Percentiles rank a stretch among this genome's conserved stretches.
phyloP scores from a whole-genome alignment of 768 basidiomycete species.

The Lactarius deliciosus region DNA sequence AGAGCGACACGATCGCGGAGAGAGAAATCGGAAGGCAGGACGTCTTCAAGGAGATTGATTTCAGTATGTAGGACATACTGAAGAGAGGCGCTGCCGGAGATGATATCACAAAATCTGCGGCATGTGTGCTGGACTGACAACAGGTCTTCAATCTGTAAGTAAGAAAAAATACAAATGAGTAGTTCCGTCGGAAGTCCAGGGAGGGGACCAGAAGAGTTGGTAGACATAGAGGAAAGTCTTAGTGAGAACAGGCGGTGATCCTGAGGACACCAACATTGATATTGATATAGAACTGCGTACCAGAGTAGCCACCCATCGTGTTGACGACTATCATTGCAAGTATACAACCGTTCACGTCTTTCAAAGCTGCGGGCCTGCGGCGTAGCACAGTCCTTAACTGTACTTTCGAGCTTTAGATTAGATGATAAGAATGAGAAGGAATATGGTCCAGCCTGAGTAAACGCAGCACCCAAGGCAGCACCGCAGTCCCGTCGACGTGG shows the following conservation, averaged over 20 bases:
- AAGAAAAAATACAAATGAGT: background rate
- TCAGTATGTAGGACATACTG: slow-evolving; percentile 4
- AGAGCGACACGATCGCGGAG: background rate
- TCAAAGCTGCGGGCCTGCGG: too few species aligned
- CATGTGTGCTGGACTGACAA: slow-evolving; percentile 7
- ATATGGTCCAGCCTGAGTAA: too few species aligned
- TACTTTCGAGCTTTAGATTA: too few species aligned
- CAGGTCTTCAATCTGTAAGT: background rate
- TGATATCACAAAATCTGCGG: background rate
- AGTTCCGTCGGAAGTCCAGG: too few species aligned
- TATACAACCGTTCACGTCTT: too few species aligned
- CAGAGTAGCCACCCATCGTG: background rate
- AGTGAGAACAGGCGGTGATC: background rate
- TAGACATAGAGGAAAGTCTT: too few species aligned
- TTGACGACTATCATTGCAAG: background rate
- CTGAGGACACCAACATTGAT: background rate
- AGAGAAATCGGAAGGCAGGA: background rate
- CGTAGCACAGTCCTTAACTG: too few species aligned
- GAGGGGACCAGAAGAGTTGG: too few species aligned
- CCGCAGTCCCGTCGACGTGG: too few species aligned
- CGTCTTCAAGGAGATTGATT: background rate
- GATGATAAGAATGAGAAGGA: too few species aligned
- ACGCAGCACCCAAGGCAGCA: too few species aligned
- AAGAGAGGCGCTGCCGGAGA: background rate
- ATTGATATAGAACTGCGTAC: background rate